Evolutionary conservation across 1,284 basidiomycete species (phyloP).

Genomic region (Takashimella tepidaria): DNA sequence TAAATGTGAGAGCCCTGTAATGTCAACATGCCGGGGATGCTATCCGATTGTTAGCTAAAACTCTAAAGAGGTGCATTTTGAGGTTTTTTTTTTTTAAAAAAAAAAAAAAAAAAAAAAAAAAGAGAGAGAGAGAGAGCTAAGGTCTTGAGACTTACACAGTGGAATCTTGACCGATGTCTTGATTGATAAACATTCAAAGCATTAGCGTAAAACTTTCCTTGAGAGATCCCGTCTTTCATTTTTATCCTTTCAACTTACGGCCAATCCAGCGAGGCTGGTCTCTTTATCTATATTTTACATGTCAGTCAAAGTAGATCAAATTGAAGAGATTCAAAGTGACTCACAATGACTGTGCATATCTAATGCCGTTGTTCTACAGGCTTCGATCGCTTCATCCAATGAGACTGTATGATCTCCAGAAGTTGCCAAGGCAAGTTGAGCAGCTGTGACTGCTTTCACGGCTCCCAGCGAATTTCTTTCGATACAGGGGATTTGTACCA

Average conservation of each 20-base stretch:
- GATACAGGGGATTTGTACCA: constrained; percentile 83
- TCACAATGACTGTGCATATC: constrained; percentile 50
- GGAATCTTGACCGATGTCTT: constrained; percentile 70
- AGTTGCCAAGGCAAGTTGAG: constrained; percentile 87
- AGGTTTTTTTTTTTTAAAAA: too few relatives aligned
- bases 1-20: too few relatives aligned
- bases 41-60: too few relatives aligned
- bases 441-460: constrained; percentile 84
- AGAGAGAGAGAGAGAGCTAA: too few relatives aligned
- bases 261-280: constrained; percentile 64
- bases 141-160: constrained; percentile 52
- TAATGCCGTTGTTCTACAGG: constrained; percentile 82
- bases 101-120: too few relatives aligned
- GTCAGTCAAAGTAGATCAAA: too few relatives aligned
- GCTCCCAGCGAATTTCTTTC: constrained; percentile 57
- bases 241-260: constrained; percentile 52
- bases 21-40: too few relatives aligned
- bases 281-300: constrained; percentile 62
- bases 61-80: too few relatives aligned
- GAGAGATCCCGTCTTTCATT: neutral
- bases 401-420: constrained; percentile 57
- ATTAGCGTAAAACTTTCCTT: neutral
- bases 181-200: constrained; percentile 11
- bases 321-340: constrained; percentile 5
- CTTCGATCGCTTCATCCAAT: constrained; percentile 91